Evolutionary conservation across 176 grass and related monocot genomes (phyloP).

Genomic region (Aegilops umbellulata): DNA sequence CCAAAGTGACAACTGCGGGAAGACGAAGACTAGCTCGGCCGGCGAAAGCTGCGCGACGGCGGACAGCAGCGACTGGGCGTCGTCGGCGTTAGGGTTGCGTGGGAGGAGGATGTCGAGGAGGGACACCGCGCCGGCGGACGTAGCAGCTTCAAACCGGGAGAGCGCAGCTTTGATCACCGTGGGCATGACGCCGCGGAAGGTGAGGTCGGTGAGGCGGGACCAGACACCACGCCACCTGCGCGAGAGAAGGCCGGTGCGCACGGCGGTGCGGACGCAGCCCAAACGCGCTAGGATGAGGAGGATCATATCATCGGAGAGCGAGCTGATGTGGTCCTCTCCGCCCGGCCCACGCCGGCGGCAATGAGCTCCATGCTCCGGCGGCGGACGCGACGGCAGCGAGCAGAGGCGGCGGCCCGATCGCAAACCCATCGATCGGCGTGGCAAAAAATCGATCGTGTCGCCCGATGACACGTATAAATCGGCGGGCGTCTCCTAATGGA

Average conservation of each 20-base stretch:
- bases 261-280: neutral
- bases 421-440: neutral
- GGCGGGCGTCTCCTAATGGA: no score
- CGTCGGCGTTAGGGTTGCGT: neutral
- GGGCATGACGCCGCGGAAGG: neutral
- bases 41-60: neutral
- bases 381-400: neutral
- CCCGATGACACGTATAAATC: no score
- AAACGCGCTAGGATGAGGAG: neutral
- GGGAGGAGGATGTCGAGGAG: neutral
- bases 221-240: constrained; percentile 6
- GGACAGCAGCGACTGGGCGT: neutral
- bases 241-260: neutral
- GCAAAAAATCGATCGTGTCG: no score
- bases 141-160: neutral
- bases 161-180: neutral
- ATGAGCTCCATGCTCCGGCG: neutral
- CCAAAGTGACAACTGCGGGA: neutral
- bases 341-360: neutral
- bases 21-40: neutral
- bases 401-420: neutral
- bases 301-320: neutral
- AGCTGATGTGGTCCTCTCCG: neutral
- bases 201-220: neutral
- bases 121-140: neutral